Evolutionary conservation across 2,329 filamentous ascomycete species (phyloP).

Genomic region (Ophiostoma fasciatum): DNA sequence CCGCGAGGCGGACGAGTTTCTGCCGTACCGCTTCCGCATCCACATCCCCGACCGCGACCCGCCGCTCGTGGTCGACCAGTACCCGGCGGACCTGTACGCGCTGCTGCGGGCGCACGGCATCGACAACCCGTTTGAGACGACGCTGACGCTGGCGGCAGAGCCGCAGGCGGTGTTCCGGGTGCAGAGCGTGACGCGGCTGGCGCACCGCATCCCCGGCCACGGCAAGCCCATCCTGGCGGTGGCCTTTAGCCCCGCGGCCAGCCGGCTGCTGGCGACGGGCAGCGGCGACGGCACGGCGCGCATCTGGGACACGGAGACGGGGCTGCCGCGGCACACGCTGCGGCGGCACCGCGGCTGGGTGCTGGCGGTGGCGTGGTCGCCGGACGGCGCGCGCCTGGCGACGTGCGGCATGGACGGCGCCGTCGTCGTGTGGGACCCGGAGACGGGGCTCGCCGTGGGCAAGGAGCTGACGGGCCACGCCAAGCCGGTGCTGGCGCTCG

Average conservation of each 20-base stretch:
- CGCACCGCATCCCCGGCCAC: constrained; percentile 78
- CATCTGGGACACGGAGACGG: constrained; percentile 91
- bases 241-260: constrained; percentile 69
- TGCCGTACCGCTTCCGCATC: constrained; percentile 47
- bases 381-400: constrained; percentile 65
- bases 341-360: constrained; percentile 87
- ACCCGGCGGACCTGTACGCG: constrained; percentile 38
- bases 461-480: constrained; percentile 67
- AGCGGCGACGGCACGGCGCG: constrained; percentile 88
- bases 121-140: constrained; percentile 39
- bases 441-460: constrained; percentile 60
- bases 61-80: constrained; percentile 35
- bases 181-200: constrained; percentile 78
- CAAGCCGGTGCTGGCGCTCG: constrained; percentile 76
- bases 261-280: constrained; percentile 68
- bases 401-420: constrained; percentile 90
- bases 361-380: constrained; percentile 72
- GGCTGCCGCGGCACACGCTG: constrained; percentile 72
- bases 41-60: constrained; percentile 36
- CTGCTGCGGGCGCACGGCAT: constrained; percentile 41
- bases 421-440: constrained; percentile 78
- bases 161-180: constrained; percentile 92
- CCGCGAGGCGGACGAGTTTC: constrained; percentile 40
- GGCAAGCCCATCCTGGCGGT: constrained; percentile 79
- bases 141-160: constrained; percentile 40